Base-by-base conservation (phyloP, 1,284 basidiomycete genomes). In the Kwoniella shivajii region DNA sequence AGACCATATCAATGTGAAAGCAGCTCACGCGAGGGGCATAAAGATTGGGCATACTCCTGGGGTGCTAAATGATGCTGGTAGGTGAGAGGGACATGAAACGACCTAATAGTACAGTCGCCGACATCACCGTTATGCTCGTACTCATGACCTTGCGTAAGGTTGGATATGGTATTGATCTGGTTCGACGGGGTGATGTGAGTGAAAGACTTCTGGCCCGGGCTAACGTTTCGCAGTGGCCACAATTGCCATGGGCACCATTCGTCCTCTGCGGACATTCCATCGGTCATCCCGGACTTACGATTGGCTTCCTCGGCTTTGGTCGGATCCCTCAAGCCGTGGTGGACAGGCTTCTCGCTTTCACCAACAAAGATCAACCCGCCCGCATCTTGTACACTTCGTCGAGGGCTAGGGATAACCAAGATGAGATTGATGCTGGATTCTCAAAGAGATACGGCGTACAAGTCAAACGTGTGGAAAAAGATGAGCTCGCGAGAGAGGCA, bases 231-330 rank as follows among this genome's bases (percentile, higher is more conserved):
- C 31, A 83, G 78, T 88, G 86, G 86, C 80, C 83, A 1, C 75
- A 78, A 42, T 84, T 84, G 54, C 83, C 83, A 4, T 97, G 92
- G 90, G 81, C 86, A 1, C 94, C 93, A 0, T 92, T 76, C 56
- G 67, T 76, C 46, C 71, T 78, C 49, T 77, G 74, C 45, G 75
- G 75, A 7, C 75, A 83, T 0, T 67, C 77, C 1, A 74, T 82
- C 38, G 80, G 83, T 10, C 82, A 82, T 27, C 67, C 75, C 7
- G 65, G 65, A 68, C 67, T 75, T 57, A 93, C 87, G 2, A 84
- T 88, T 3, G 93, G 92, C 0, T 95, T 98, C 79, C 80, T 97
- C 30, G 94, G 95, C 7, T 97, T 97, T 68, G 95, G 94, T 5
- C 86, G 93, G 43, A 96, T 95, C 65, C 85, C 90, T 0, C 89